Evolutionary conservation across 2,329 filamentous ascomycete species (phyloP), one percentile per base, ranked within the genome.

Genomic region (Ophiocordyceps sinensis): DNA sequence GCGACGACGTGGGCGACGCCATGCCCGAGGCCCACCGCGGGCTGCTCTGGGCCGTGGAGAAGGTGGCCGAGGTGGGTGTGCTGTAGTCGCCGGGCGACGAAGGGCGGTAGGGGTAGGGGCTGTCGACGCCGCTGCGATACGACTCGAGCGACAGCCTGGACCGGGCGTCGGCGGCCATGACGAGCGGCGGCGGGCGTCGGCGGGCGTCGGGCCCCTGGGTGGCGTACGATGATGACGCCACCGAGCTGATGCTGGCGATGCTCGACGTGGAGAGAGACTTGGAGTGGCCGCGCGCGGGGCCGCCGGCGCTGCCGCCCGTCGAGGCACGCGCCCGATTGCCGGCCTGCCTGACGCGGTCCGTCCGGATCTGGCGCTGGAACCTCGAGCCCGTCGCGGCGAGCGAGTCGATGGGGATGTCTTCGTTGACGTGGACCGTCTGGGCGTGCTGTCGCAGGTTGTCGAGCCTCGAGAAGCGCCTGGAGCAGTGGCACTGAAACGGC

Each of bases 401-500:
- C 1, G 91, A 96, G 58, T 95, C 87, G 34, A 80, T 79, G 4
- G 91, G 91, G 29, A 98, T 98, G 43, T 95, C 87, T 59, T 96
- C 91, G 58, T 96, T 95, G 43, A 94, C 84, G 58, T 98, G 91
- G 1, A 98, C 91, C 0, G 91, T 96, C 60, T 95, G 88, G 36
- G 91, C 91, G 68, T 98, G 91, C 58, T 98, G 91, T 44, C 91
- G 79, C 40, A 98, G 67, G 56, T 98, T 98, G 60, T 98, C 89
- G 37, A 96, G 73, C 38, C 89, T 77, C 10, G 91, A 96, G 59
- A 98, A 98, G 42, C 87, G 77, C 39, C 91, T 77, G 3, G 82
- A 85, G 61, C 91, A 98, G 60, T 96, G 91, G 51, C 91, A 98
- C 61, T 93, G 84, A 53, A 96, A 98, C 0, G 91, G 91, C 26